These are phyloP conservation scores for Neurospora sublineolata DNA, from an alignment of 495 filamentous ascomycete genomes.

Conservation along the genomic window DNA sequence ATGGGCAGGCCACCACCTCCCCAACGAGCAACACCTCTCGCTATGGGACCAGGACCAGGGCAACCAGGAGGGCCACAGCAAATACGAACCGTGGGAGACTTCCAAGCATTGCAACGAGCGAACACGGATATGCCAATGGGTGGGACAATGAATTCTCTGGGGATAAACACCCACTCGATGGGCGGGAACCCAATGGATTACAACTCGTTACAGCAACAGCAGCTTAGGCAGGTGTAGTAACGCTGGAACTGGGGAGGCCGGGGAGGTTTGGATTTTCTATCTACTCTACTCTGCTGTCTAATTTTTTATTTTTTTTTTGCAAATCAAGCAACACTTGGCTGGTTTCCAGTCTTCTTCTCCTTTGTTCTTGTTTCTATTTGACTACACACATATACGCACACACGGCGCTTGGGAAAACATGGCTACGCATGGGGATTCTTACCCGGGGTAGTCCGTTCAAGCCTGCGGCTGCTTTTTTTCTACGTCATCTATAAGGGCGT, in stretches of 20 bases:
- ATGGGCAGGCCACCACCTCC: conserved; percentile 25
- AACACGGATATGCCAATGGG: conserved; percentile 32
- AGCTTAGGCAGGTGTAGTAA: conserved; percentile 9
- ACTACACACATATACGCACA: background rate
- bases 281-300: background rate
- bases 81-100: conserved; percentile 35
- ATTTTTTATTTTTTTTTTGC: background rate
- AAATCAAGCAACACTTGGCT: background rate
- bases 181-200: conserved; percentile 20
- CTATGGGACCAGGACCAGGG: conserved; percentile 14
- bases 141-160: conserved; percentile 9
- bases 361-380: background rate
- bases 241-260: conserved; percentile 4
- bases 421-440: background rate
- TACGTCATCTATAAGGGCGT: background rate
- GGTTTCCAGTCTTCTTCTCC: background rate
- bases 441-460: background rate
- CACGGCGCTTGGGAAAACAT: background rate
- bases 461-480: background rate
- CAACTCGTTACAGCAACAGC: conserved; percentile 13
- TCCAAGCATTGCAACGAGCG: conserved; percentile 33
- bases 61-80: conserved; percentile 11
- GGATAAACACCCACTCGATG: conserved; percentile 17
- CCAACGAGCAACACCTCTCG: conserved; percentile 31
- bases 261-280: background rate